phyloP scores from a whole-genome alignment of 352 stramenopile species.

The Pythium volutum region DNA sequence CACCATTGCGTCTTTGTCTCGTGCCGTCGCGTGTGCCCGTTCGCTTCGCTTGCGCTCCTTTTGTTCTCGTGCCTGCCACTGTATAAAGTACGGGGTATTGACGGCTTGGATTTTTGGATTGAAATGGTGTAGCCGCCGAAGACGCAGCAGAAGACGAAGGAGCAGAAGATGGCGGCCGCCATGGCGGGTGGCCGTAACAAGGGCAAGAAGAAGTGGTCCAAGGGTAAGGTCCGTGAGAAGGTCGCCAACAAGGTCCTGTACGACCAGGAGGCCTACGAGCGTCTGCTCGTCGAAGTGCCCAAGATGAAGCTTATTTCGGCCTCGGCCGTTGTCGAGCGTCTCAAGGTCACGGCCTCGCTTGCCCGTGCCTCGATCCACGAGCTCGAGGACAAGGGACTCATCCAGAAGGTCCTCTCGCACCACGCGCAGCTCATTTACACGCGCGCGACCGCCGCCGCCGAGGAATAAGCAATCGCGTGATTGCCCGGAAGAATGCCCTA shows the following conservation, averaged over 20 bases:
- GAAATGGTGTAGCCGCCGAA: slow-evolving; percentile 89
- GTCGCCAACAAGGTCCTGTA: slow-evolving; percentile 99
- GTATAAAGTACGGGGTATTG: slow-evolving; percentile 2
- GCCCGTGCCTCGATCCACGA: slow-evolving; percentile 93
- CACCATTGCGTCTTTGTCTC: not conserved
- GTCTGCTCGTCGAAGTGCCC: slow-evolving; percentile 97
- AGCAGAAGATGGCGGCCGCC: slow-evolving; percentile 99
- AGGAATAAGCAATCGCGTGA: slow-evolving; percentile 45
- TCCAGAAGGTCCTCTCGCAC: slow-evolving; percentile 94
- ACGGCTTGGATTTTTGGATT: slow-evolving; percentile 2
- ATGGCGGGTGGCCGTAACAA: slow-evolving; percentile 98
- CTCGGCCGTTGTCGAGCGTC: slow-evolving; percentile 97
- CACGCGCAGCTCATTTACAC: slow-evolving; percentile 99
- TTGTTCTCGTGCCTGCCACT: no score
- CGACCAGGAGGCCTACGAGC: slow-evolving; percentile 98
- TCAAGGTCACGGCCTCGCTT: slow-evolving; percentile 99
- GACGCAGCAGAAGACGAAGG: slow-evolving; percentile 99
- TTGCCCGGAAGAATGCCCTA: slow-evolving; percentile 7
- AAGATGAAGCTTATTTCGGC: slow-evolving; percentile 99
- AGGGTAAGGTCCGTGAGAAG: slow-evolving; percentile 99
- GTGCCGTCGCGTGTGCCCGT: not conserved
- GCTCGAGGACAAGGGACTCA: slow-evolving; percentile 95
- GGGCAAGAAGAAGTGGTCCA: slow-evolving; percentile 99
- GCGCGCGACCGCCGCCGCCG: slow-evolving; percentile 80
- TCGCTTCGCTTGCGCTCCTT: no score